These are phyloP conservation scores for Waltergamsia citrina DNA, from an alignment of 2,329 filamentous ascomycete genomes.

Conservation along the genomic window DNA sequence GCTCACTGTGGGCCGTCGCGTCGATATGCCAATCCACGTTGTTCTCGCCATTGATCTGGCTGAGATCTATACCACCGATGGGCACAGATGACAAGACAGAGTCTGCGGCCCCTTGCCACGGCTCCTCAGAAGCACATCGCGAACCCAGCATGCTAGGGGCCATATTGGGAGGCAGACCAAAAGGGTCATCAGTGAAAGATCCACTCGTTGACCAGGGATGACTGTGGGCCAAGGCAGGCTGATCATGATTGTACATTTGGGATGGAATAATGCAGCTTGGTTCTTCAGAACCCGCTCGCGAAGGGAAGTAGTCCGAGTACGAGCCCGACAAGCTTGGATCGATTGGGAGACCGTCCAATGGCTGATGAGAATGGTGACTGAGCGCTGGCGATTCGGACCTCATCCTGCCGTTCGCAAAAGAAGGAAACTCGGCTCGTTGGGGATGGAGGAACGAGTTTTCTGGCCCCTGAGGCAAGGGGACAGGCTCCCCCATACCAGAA, in stretches of 20 bases:
- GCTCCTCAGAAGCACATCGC: not conserved
- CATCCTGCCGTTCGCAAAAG: not conserved
- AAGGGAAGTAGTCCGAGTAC: not conserved
- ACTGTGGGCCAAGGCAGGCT: no score
- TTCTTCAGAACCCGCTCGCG: not conserved
- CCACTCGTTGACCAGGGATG: no score
- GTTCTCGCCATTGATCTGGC: not conserved
- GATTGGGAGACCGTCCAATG: not conserved
- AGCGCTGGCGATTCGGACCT: not conserved
- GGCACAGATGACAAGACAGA: constrained; percentile 2
- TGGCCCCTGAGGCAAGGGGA: no score
- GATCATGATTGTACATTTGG: not conserved
- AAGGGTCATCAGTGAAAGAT: not conserved
- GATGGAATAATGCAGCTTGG: constrained; percentile 1
- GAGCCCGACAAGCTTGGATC: constrained; percentile 1
- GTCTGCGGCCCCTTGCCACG: not conserved
- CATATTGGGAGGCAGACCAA: not conserved
- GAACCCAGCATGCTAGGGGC: not conserved
- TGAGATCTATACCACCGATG: not conserved
- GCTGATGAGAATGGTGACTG: not conserved
- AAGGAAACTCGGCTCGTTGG: not conserved
- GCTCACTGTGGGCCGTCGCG: not conserved
- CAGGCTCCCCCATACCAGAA: no score
- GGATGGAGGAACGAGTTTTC: not conserved
- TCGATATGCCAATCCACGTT: constrained; percentile 3